A percentile compares a stretch with the other conserved stretches of the same genome.
Evolutionary conservation across 495 filamentous ascomycete species (phyloP).

Genomic region (Penicillium paxilli): DNA sequence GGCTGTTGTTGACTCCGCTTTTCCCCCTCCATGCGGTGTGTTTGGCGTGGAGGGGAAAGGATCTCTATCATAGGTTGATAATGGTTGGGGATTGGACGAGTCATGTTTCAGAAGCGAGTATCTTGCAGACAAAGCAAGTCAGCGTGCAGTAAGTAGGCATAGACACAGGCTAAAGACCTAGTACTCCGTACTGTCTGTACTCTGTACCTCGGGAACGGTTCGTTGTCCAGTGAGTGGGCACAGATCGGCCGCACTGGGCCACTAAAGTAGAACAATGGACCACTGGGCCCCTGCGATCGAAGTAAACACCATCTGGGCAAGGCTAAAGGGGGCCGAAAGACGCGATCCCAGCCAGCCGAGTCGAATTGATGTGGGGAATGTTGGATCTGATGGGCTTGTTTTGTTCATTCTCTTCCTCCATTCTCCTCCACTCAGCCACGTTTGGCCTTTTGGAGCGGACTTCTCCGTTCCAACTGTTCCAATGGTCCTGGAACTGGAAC

Average conservation of each 20-base stretch:
- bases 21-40: slow-evolving; percentile 5
- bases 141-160: neutral
- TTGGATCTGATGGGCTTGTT: slow-evolving; percentile 19
- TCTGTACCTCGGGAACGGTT: slow-evolving; percentile 13
- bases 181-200: too few species aligned
- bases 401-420: neutral
- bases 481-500: too few species aligned
- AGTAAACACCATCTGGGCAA: slow-evolving; percentile 23
- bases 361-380: slow-evolving; percentile 25
- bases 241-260: slow-evolving; percentile 24
- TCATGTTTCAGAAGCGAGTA: slow-evolving; percentile 11
- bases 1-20: neutral
- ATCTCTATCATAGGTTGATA: neutral
- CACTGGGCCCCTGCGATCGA: slow-evolving; percentile 25
- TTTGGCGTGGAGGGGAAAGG: neutral
- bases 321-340: slow-evolving; percentile 17
- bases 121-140: neutral
- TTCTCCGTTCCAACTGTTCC: slow-evolving; percentile 1
- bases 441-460: slow-evolving; percentile 1
- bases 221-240: slow-evolving; percentile 25
- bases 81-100: slow-evolving; percentile 6
- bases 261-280: too few species aligned
- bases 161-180: neutral
- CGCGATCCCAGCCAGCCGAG: slow-evolving; percentile 28
- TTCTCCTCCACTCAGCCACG: neutral